phyloP scores from a whole-genome alignment of 1,284 basidiomycete species.

The Volvariella surrecta region DNA sequence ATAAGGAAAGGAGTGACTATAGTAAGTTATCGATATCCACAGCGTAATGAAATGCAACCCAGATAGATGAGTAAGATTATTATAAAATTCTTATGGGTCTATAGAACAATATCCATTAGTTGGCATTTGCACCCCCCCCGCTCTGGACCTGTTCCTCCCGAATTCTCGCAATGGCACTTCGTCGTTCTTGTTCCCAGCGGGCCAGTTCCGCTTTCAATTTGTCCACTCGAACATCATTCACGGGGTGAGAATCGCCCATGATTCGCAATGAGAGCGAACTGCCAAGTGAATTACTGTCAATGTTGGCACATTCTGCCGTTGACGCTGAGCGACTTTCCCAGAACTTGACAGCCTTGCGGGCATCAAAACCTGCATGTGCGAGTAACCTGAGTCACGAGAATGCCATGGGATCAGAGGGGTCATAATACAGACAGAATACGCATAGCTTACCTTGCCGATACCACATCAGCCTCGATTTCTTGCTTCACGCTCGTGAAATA shows the following conservation, averaged over 20 bases:
- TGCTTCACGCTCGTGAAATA: constrained; percentile 68
- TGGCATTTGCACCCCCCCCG: not conserved
- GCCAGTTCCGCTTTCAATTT: constrained; percentile 54
- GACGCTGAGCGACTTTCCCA: constrained; percentile 50
- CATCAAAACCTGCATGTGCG: constrained; percentile 81
- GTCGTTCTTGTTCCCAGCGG: constrained; percentile 53
- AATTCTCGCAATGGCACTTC: constrained; percentile 16
- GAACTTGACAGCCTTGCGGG: constrained; percentile 63
- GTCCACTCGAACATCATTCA: constrained; percentile 48
- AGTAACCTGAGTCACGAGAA: constrained; percentile 50
- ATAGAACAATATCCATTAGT: not conserved
- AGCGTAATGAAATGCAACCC: not conserved
- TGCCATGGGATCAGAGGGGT: constrained; percentile 1
- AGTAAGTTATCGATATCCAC: too few relatives aligned
- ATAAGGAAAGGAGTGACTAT: too few relatives aligned
- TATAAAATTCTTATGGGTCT: not conserved
- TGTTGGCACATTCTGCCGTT: constrained; percentile 21
- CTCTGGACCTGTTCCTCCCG: not conserved
- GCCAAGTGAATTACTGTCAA: constrained; percentile 12
- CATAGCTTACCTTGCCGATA: constrained; percentile 58
- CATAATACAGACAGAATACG: constrained; percentile 5
- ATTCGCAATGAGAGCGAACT: constrained; percentile 22
- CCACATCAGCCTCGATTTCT: constrained; percentile 86
- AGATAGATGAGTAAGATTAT: not conserved
- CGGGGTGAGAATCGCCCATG: constrained; percentile 51